Evolutionary conservation across 2,329 filamentous ascomycete species (phyloP), one percentile per base, ranked within the genome.

Genomic region (Alternaria infectoria): DNA sequence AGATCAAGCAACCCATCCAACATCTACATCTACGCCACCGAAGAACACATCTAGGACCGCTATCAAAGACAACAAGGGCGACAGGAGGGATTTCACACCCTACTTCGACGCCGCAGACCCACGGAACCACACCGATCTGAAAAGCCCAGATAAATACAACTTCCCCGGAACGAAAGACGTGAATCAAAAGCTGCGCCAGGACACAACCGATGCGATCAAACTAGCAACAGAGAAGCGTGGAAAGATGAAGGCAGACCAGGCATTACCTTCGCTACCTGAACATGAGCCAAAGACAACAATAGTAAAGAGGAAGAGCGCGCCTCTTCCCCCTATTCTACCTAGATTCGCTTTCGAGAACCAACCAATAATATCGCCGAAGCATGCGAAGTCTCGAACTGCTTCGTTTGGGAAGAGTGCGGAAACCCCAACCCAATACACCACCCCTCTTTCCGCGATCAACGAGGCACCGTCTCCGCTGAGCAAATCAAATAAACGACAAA

Each of bases 391-490:
- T 2, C 7, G 13, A 5, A 15, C 19, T 13, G 30, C 8, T n/a
- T 15, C 19, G 2, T 4, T 32, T 2, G 4, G 49, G 12, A 3
- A 23, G 13, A 13, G 17, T 4, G 12, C 5, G 11, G 21, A 13
- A 4, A 10, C 11, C 0, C 28, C 6, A 10, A 9, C 6, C 2
- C 49, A 52, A 23, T 5, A 26, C 13, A 30, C 8, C 6, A 8
- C 9, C 6, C 5, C 44, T 4, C 3, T 15, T 3, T 21, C 40
- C 1, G 12, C 15, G 1, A 21, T 63, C 7, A 2, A 43, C 4
- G 59, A 67, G 30, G 61, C 56, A 6, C 47, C 50, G 4, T 52
- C 45, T 1, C 59, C 59, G 15, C 30, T 60, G 0, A 43, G 0
- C 13, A 0, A 1, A 11, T 7, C 52, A 3, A 4, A 4, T 36